Evolutionary conservation across 345 rosid genomes (phyloP), one percentile per base, ranked within the genome.

Genomic region (Syzygium oleosum): DNA sequence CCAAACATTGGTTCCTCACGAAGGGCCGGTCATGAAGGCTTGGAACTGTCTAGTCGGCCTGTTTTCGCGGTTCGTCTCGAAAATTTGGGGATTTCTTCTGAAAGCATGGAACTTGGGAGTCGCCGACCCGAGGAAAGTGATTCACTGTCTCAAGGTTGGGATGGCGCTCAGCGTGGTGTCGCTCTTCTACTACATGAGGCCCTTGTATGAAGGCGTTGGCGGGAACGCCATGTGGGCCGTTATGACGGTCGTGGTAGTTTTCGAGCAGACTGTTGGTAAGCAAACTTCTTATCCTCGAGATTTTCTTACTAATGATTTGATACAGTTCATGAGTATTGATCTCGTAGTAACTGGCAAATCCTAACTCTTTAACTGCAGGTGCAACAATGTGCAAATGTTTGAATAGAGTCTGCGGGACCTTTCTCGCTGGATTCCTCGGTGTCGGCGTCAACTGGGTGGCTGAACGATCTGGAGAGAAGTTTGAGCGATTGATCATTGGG

Each of bases 221-320:
- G 91, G 94, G 25, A 94, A 92, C 89, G 95, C 94, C 61, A 91
- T 94, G 94, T 96, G 96, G 97, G 97, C 97, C 52, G 88, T 96
- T 43, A 95, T 96, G 96, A 95, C 97, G 0, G 98, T 95, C 55
- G 97, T 95, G 10, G 95, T 94, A 25, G 98, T 95, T 87, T 95
- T 95, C 61, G 95, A 95, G 80, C 87, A 88, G 88, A 93, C 92
- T 46, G 93, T 94, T 2, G 96, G 97, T 96, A 85, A 63, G 95
- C 89, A 87, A 38, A 73, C 49, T 73, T 38, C 7, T 19, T 38
- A 11, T 73, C 83, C 83, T 73, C 23, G 27, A 34, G 83, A 73
- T 38, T 73, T 38, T 73, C 83, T 11, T 73, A 21, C 49, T 38
- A 22, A 73, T 73, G 27, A 9, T 73, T 38, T 38, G 83, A 38